phyloP scores from a whole-genome alignment of 495 filamentous ascomycete genomes.

The Saxophila tyrrhenica region DNA sequence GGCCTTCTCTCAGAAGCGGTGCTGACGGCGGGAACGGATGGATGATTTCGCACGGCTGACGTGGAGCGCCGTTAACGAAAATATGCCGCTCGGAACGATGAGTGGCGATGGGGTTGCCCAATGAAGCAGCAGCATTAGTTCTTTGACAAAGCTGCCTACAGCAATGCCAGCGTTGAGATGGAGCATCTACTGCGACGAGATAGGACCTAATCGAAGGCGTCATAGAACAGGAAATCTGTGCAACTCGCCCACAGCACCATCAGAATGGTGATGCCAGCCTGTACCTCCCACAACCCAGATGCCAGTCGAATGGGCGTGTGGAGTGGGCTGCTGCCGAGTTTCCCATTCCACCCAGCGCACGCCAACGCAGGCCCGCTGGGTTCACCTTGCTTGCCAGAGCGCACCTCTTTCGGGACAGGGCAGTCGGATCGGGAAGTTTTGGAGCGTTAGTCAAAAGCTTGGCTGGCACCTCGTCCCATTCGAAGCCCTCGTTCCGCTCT shows the following conservation, averaged over 20 bases:
- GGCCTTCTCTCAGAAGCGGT: too few species aligned
- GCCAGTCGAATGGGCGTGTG: not conserved
- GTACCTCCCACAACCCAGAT: not conserved
- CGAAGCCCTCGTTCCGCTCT: not conserved
- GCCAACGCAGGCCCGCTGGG: not conserved
- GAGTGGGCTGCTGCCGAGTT: not conserved
- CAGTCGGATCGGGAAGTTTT: not conserved
- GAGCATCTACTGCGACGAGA: too few species aligned
- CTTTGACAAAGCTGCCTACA: too few species aligned
- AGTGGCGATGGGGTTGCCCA: too few species aligned
- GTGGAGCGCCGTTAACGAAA: too few species aligned
- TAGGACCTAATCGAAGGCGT: too few species aligned
- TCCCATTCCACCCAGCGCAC: not conserved
- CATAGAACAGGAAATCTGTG: too few species aligned
- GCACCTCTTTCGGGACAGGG: not conserved
- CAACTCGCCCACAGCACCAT: not conserved
- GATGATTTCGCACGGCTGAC: too few species aligned
- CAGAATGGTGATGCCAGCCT: not conserved
- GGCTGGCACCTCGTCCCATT: not conserved
- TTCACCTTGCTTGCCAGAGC: not conserved
- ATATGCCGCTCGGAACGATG: too few species aligned
- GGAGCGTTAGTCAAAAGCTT: not conserved
- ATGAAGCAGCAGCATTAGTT: too few species aligned
- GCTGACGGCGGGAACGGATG: too few species aligned
- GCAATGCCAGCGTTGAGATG: too few species aligned